Evolutionary conservation across 352 stramenopile genomes (phyloP).

Genomic region (Thalassiosira mediterranea): DNA sequence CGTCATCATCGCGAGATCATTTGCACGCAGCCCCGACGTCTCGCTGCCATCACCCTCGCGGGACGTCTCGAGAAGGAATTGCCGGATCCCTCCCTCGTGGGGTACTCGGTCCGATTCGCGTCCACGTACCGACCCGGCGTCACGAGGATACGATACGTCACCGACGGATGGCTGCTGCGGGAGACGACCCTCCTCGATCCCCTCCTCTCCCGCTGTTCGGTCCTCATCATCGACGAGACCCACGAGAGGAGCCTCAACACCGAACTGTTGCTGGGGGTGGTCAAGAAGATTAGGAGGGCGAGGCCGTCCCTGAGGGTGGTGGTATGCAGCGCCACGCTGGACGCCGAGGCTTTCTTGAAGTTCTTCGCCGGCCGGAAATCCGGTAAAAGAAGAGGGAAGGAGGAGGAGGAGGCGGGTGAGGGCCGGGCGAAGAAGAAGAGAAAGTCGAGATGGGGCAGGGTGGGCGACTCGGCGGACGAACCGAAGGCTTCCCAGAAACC

Average conservation of each 20-base stretch:
- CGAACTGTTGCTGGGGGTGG: constrained; percentile 96
- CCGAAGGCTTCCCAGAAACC: constrained; percentile 10
- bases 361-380: constrained; percentile 91
- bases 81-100: constrained; percentile 84
- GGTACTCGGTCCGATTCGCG: constrained; percentile 92
- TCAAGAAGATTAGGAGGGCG: constrained; percentile 83
- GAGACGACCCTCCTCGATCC: constrained; percentile 95
- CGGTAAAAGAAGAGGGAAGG: constrained; percentile 28
- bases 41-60: constrained; percentile 98
- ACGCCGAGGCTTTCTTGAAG: constrained; percentile 94
- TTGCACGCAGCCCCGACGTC: constrained; percentile 97
- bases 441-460: constrained; percentile 62
- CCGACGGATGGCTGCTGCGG: constrained; percentile 97
- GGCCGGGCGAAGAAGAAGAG: constrained; percentile 25
- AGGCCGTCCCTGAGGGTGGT: constrained; percentile 87
- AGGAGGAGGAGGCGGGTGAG: constrained; percentile 10
- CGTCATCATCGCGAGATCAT: no score
- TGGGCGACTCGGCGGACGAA: constrained; percentile 5
- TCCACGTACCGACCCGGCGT: constrained; percentile 92
- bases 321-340: constrained; percentile 95
- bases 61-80: constrained; percentile 98
- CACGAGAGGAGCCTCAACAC: constrained; percentile 98
- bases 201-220: constrained; percentile 93
- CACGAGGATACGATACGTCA: constrained; percentile 99
- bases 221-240: no score